Conservation (phyloP, 148 eudicot genomes). For the Polygonum maritimum region DNA sequence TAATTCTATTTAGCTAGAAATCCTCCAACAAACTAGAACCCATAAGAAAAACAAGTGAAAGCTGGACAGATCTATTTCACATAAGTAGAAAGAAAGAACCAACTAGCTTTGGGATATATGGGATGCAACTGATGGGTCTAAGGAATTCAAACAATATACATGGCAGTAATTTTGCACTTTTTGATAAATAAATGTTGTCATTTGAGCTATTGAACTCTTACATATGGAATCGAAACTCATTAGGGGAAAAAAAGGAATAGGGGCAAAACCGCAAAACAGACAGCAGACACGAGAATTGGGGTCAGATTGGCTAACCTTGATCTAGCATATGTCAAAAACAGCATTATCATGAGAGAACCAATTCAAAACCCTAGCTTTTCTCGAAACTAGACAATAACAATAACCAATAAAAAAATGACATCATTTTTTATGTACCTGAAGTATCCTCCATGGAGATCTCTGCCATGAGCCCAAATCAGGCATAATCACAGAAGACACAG, state of each 20-base stretch:
- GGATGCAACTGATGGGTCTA: not conserved
- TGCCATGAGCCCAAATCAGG: slow-evolving; percentile 30
- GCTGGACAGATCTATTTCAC: not conserved
- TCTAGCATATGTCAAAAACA: slow-evolving; percentile 85
- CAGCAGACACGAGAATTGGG: not conserved
- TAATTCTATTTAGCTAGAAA: not conserved
- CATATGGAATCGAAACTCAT: not conserved
- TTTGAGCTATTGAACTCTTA: not conserved
- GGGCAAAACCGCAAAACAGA: not conserved
- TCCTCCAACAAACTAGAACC: not conserved
- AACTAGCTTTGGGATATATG: not conserved
- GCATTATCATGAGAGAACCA: slow-evolving; percentile 86
- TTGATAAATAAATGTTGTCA: not conserved
- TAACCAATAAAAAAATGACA: not conserved
- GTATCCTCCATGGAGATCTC: slow-evolving; percentile 63
- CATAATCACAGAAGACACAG: slow-evolving; percentile 16
- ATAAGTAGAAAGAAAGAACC: not conserved
- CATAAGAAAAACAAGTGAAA: not conserved
- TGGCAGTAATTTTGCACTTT: not conserved
- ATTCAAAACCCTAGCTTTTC: slow-evolving; percentile 42
- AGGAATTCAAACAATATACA: not conserved
- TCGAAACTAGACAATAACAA: slow-evolving; percentile 22
- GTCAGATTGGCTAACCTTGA: slow-evolving; percentile 35
- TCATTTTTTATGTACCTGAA: slow-evolving; percentile 35
- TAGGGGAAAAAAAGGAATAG: not conserved